Evolutionary conservation across 2,329 filamentous ascomycete species (phyloP).

Genomic region (Claviceps sp.): DNA sequence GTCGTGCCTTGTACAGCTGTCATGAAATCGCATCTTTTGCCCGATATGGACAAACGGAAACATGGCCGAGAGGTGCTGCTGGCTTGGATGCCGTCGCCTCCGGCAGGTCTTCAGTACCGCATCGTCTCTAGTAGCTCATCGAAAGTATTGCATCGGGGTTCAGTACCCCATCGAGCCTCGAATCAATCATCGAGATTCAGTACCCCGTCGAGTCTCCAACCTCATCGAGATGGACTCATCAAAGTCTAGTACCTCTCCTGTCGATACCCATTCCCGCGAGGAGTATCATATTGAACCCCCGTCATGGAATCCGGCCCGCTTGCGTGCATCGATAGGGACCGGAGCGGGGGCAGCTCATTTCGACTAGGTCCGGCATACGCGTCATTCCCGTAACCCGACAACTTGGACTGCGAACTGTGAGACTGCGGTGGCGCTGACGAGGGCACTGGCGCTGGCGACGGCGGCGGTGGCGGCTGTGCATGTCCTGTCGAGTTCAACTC

Average conservation of each 20-base stretch:
- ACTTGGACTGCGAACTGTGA: constrained; percentile 5
- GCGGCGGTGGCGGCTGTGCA: constrained; percentile 14
- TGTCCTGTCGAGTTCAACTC: constrained; percentile 14
- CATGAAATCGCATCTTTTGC: constrained; percentile 4
- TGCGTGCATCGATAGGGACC: constrained; percentile 29
- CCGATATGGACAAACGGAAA: neutral
- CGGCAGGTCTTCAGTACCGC: too few relatives aligned
- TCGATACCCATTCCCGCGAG: constrained; percentile 34
- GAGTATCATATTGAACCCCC: constrained; percentile 48
- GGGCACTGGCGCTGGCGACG: constrained; percentile 11
- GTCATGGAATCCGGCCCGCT: constrained; percentile 47
- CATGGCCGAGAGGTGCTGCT: neutral
- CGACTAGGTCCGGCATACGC: constrained; percentile 22
- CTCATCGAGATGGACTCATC: neutral
- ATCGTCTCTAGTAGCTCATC: too few relatives aligned
- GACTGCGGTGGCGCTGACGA: constrained; percentile 9
- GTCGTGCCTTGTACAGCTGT: constrained; percentile 5
- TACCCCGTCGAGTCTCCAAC: neutral
- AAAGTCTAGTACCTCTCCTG: constrained; percentile 21
- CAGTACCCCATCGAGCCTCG: too few relatives aligned
- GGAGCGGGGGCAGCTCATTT: constrained; percentile 43
- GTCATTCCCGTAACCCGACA: constrained; percentile 15
- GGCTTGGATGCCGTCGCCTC: too few relatives aligned
- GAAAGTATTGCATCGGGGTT: too few relatives aligned
- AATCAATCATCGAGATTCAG: too few relatives aligned